Conservation (phyloP, 78 protist species). For the Bodo saltans region DNA sequence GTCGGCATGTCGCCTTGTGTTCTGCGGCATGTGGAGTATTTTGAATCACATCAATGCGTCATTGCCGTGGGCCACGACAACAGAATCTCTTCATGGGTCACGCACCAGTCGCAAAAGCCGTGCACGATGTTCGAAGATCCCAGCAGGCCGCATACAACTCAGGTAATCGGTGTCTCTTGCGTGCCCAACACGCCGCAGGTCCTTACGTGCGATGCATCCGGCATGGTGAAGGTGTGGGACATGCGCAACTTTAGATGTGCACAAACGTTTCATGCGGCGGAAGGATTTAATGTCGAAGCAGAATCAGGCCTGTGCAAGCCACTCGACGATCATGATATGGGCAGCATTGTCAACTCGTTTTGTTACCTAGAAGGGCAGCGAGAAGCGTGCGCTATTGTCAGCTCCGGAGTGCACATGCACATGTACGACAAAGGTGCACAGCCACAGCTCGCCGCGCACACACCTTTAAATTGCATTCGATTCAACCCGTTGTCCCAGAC, state of each 20-base stretch:
- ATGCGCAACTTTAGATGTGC: slow-evolving; percentile 21
- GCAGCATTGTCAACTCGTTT: too few relatives aligned
- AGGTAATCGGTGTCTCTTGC: neutral
- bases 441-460: neutral
- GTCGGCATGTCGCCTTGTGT: neutral
- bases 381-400: neutral
- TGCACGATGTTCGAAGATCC: neutral
- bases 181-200: slow-evolving; percentile 26
- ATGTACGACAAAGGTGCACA: neutral
- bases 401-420: neutral
- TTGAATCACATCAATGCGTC: neutral
- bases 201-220: neutral
- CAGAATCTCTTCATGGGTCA: neutral
- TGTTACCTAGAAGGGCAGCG: too few relatives aligned
- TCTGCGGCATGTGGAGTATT: neutral
- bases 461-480: neutral
- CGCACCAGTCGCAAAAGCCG: neutral
- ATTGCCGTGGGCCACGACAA: neutral
- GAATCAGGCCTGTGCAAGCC: too few relatives aligned
- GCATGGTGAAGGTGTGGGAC: slow-evolving; percentile 32
- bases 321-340: too few relatives aligned
- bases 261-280: slow-evolving; percentile 14
- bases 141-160: neutral
- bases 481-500: neutral
- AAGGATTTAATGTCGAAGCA: too few relatives aligned